phyloP scores from a whole-genome alignment of 352 stramenopile species.

The Phytopythium kandeliae region DNA sequence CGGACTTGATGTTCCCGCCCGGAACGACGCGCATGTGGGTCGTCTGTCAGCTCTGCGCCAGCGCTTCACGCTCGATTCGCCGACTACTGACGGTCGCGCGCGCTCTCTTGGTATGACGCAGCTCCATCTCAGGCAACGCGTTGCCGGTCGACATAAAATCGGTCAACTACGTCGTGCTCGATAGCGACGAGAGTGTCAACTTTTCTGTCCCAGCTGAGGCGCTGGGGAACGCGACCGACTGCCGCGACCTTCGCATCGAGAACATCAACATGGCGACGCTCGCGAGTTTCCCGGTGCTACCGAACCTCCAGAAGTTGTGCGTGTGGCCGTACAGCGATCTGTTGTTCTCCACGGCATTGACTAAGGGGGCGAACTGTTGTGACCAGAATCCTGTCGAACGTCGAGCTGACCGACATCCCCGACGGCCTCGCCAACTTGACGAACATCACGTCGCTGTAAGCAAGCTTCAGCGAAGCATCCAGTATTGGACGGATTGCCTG shows the following conservation, averaged over 20 bases:
- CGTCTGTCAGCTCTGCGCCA: neutral
- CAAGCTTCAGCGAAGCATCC: too few species aligned
- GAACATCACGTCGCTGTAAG: constrained; percentile 15
- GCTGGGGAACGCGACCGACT: constrained; percentile 20
- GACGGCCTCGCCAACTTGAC: constrained; percentile 13
- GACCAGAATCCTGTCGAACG: constrained; percentile 12
- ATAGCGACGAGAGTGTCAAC: constrained; percentile 16
- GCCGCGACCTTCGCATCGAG: constrained; percentile 27
- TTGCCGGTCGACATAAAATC: constrained; percentile 32
- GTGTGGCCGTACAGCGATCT: too few species aligned
- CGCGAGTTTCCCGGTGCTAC: constrained; percentile 16
- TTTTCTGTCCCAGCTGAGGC: constrained; percentile 11
- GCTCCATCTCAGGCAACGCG: constrained; percentile 27
- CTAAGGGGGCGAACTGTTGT: neutral
- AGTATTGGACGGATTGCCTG: too few species aligned
- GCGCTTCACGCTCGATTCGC: neutral
- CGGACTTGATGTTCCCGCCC: constrained; percentile 22
- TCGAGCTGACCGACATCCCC: constrained; percentile 10
- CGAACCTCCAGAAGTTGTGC: constrained; percentile 25
- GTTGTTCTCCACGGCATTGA: constrained; percentile 1
- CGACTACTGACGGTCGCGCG: too few species aligned
- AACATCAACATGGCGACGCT: constrained; percentile 31
- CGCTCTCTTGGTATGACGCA: too few species aligned
- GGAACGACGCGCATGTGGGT: constrained; percentile 25
- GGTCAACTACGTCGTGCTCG: constrained; percentile 16